Base-by-base conservation (phyloP, 495 filamentous ascomycete species). In the Platismatia glauca region DNA sequence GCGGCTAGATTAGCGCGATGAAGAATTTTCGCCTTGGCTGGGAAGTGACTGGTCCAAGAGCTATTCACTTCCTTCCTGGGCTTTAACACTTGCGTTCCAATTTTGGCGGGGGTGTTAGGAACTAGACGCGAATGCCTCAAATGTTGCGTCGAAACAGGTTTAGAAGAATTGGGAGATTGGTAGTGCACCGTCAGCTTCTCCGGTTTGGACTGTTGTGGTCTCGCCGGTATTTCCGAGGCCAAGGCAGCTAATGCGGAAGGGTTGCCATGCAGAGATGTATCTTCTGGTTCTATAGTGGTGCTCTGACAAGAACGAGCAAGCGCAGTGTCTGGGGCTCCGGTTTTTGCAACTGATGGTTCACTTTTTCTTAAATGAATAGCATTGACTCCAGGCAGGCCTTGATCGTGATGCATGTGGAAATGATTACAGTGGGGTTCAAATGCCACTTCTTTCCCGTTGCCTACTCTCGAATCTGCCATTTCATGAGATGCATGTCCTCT, bases 1-100 rank as follows among this genome's bases (percentile, higher is more conserved):
- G 59, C 33, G 43, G 43, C 46, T 50, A 20, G 31, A 15, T 37
- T 63, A 33, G 37, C 18, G 31, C n/a, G 35, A 38, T 31, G 13
- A 39, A 12, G 29, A 35, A 33, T 8, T 31, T 18, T 63, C 16
- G 53, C 9, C 20, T 33, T 35, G 41, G 31, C 27, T 34, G 55
- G 61, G n/a, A 58, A 63, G 20, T 55, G 46, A 24, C 34, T 61
- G 34, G 59, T 61, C 59, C 59, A 61, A 41, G 59, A 61, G 20
- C 48, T 44, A n/a, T 50, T 52, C 46, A 61, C 43, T 46, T 52
- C 41, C 13, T 39, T 39, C 5, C n/a, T 13, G 33, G 34, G 27
- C 27, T n/a, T 38, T 18, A 37, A 52, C n/a, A 44, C 37, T 38
- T 41, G 33, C 6, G n/a, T 35, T 35, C 29, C 18, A 48, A 24